These are phyloP conservation scores for Starmerella apicola DNA, from an alignment of 805 yeast species.

Conservation along the genomic window DNA sequence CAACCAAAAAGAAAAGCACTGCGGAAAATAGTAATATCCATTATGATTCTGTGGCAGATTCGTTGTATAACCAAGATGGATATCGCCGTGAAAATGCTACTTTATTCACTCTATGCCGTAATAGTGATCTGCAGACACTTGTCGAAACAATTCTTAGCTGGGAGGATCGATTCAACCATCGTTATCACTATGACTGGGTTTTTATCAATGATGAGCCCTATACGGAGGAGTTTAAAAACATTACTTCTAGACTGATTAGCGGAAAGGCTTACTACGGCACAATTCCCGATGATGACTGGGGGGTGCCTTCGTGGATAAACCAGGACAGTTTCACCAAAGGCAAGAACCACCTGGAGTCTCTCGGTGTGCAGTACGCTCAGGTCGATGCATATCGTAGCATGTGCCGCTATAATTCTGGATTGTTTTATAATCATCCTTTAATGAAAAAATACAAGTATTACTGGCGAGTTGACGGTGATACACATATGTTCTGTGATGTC, in stretches of 20 bases:
- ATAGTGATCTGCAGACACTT: conserved; percentile 66
- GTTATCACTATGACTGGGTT: conserved; percentile 89
- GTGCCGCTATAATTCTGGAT: conserved; percentile 89
- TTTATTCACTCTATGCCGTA: conserved; percentile 71
- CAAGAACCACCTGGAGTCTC: conserved; percentile 67
- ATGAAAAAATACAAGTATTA: conserved; percentile 72
- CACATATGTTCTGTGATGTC: conserved; percentile 78
- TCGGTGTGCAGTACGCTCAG: conserved; percentile 73
- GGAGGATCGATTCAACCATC: conserved; percentile 83
- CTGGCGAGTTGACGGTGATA: conserved; percentile 95
- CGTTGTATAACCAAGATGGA: neutral
- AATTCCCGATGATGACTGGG: conserved; percentile 53
- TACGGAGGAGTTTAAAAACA: conserved; percentile 45
- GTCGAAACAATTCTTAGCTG: conserved; percentile 55
- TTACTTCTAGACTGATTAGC: conserved; percentile 41
- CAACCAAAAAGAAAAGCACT: neutral
- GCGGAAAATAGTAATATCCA: neutral
- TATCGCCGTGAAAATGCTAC: conserved; percentile 54
- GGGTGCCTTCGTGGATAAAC: conserved; percentile 44
- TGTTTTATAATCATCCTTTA: conserved; percentile 67
- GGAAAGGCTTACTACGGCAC: conserved; percentile 63
- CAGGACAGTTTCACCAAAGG: conserved; percentile 39
- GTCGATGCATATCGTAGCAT: conserved; percentile 78
- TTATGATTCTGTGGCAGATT: neutral
- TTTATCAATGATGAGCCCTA: conserved; percentile 76